Evolutionary conservation across 306 rosid genomes (phyloP).

Genomic region (Mimosa pudica): DNA sequence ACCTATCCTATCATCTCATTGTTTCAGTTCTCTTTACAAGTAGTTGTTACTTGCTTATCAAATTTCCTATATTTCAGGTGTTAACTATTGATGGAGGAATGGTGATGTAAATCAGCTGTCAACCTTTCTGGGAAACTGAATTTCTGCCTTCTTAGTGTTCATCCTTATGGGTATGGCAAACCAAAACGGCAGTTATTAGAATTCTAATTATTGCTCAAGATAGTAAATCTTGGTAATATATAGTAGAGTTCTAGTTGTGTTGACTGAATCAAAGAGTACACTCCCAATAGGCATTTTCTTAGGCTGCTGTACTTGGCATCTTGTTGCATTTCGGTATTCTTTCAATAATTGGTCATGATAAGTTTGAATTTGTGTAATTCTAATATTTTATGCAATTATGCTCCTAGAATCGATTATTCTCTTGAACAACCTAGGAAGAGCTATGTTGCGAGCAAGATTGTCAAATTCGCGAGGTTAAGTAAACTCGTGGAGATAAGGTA

Average conservation of each 20-base stretch:
- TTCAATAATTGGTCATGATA: background rate
- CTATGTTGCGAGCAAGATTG: background rate
- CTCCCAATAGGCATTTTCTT: slow-evolving; percentile 23
- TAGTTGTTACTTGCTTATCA: background rate
- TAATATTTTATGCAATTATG: slow-evolving; percentile 30
- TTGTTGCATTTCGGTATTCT: slow-evolving; percentile 20
- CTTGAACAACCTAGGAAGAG: background rate
- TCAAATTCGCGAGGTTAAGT: too few species aligned
- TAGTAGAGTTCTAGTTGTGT: slow-evolving; percentile 40
- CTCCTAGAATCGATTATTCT: background rate
- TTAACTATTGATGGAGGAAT: slow-evolving; percentile 93
- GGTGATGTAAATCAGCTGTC: slow-evolving; percentile 64
- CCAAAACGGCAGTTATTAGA: slow-evolving; percentile 27
- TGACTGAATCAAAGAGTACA: slow-evolving; percentile 26
- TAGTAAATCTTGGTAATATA: slow-evolving; percentile 32
- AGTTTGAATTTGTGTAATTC: slow-evolving; percentile 23
- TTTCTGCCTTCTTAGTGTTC: slow-evolving; percentile 16
- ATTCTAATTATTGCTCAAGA: slow-evolving; percentile 28
- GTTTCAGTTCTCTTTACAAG: slow-evolving; percentile 3
- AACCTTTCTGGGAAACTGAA: slow-evolving; percentile 14
- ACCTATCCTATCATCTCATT: background rate
- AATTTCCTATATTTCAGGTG: slow-evolving; percentile 57
- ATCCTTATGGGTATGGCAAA: slow-evolving; percentile 24
- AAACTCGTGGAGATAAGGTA: too few species aligned
- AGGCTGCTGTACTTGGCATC: slow-evolving; percentile 11